Evolutionary conservation across 768 basidiomycete genomes (phyloP).

Genomic region (Psilocybe subaeruginosa): DNA sequence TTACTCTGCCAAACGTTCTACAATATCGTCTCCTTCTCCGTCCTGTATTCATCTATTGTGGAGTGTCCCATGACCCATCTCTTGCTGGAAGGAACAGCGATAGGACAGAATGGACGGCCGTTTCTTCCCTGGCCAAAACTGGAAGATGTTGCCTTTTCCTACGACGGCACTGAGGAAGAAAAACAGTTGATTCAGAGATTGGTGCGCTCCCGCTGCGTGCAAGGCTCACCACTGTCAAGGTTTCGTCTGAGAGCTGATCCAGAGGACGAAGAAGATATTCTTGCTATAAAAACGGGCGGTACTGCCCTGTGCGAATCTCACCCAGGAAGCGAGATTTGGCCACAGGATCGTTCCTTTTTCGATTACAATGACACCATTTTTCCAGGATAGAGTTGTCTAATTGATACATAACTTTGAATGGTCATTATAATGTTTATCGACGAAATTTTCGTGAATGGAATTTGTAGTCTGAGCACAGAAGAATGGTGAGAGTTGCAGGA

Average conservation of each 20-base stretch:
- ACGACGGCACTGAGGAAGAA: slow-evolving; percentile 29
- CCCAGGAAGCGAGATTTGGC: not conserved
- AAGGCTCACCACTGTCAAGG: not conserved
- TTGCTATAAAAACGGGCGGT: not conserved
- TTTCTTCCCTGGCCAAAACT: slow-evolving; percentile 38
- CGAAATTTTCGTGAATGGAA: too few species aligned
- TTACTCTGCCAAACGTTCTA: slow-evolving; percentile 35
- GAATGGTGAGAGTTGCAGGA: too few species aligned
- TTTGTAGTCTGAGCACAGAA: too few species aligned
- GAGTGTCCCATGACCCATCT: slow-evolving; percentile 30
- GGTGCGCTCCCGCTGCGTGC: not conserved
- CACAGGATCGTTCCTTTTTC: not conserved
- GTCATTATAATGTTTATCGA: too few species aligned
- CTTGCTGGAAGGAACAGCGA: slow-evolving; percentile 23
- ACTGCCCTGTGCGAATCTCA: not conserved
- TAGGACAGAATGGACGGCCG: not conserved
- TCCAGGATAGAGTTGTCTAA: too few species aligned
- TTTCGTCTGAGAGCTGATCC: not conserved
- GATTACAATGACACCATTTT: not conserved
- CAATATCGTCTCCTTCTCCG: slow-evolving; percentile 33
- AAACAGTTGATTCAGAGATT: slow-evolving; percentile 7
- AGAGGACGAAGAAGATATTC: not conserved
- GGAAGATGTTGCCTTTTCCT: slow-evolving; percentile 31
- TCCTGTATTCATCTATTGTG: slow-evolving; percentile 23
- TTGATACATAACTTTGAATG: too few species aligned